Base-by-base conservation (phyloP, 129 eudicot species). In the Kitagawia praeruptora region DNA sequence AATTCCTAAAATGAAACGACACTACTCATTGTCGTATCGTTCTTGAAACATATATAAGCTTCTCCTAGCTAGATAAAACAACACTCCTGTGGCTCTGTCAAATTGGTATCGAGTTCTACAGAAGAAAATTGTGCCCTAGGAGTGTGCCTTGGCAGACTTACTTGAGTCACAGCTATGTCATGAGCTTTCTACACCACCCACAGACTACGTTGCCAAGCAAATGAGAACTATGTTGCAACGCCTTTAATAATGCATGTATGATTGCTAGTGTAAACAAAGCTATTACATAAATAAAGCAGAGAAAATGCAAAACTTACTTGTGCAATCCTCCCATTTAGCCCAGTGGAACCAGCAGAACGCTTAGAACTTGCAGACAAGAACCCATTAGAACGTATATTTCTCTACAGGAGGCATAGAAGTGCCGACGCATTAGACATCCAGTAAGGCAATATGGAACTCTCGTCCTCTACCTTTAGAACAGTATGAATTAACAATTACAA, bases 341-440 rank as follows among this genome's bases (percentile, higher is more conserved):
- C 88, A 77, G 93, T 37, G 41, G 95, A 83, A 14, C 85, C 97
- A 69, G 80, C 88, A 41, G 93, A 82, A 83, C 96, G 97, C 79
- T 90, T 90, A 79, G 96, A 89, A 84, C 76, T 80, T 28, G 96
- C 87, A 81, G 82, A 86, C 88, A 96, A 53, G 90, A 92, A 92
- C 66, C 97, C 93, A 89, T 83, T 96, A 56, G 97, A 87, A 69
- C 97, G 91, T 78, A 90, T 88, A 77, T 92, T 92, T 84, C 93
- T 90, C 83, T 92, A 98, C 78, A 96, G 86, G 63, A 96, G 89
- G 83, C 97, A 90, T 76, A 96, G 79, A 86, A 96, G 98, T 42
- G 99, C 96, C 49, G 98, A 96, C 54, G 95, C 85, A 83, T 96
- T 96, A 10, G 97, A 90, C 44, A 96, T 49, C 94, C 97, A 92